Conservation (phyloP, 2,329 filamentous ascomycete species). For the Aureobasidium sp. region DNA sequence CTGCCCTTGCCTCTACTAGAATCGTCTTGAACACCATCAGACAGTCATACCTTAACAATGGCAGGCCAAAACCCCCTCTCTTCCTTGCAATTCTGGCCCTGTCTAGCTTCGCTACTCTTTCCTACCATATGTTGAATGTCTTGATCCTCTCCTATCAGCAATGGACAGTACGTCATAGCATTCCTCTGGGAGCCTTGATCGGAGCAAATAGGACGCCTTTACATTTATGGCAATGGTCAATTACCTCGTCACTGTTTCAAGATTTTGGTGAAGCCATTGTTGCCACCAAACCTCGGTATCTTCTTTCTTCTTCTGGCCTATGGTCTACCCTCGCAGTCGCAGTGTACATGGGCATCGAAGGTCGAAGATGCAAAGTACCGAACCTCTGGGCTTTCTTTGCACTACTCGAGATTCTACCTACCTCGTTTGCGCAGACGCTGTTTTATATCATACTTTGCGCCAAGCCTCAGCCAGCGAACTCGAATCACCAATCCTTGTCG, state of each 20-base stretch:
- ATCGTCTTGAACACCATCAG: conserved; percentile 16
- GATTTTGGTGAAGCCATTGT: conserved; percentile 29
- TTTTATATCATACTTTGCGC: conserved; percentile 27
- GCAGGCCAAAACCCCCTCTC: conserved; percentile 12
- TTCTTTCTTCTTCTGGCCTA: conserved; percentile 24
- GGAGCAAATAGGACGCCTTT: conserved; percentile 4
- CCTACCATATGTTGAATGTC: conserved; percentile 30
- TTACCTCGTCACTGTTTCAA: conserved; percentile 26
- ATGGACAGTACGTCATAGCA: conserved; percentile 19
- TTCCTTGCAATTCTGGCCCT: conserved; percentile 23
- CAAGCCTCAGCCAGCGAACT: background rate
- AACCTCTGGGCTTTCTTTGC: conserved; percentile 28
- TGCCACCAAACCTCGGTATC: conserved; percentile 18
- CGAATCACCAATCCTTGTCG: background rate
- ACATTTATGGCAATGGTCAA: conserved; percentile 27
- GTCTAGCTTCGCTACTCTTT: conserved; percentile 26
- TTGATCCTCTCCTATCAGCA: conserved; percentile 27
- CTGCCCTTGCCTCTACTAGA: conserved; percentile 23
- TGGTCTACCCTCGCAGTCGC: conserved; percentile 23
- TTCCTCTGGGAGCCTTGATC: conserved; percentile 8
- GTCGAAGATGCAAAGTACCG: conserved; percentile 22
- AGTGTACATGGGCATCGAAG: conserved; percentile 26
- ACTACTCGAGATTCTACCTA: conserved; percentile 29
- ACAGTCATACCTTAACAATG: background rate
- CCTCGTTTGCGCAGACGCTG: conserved; percentile 29